Conservation (phyloP, 108 stramenopile species). For the Stephanodiscus triporus region DNA sequence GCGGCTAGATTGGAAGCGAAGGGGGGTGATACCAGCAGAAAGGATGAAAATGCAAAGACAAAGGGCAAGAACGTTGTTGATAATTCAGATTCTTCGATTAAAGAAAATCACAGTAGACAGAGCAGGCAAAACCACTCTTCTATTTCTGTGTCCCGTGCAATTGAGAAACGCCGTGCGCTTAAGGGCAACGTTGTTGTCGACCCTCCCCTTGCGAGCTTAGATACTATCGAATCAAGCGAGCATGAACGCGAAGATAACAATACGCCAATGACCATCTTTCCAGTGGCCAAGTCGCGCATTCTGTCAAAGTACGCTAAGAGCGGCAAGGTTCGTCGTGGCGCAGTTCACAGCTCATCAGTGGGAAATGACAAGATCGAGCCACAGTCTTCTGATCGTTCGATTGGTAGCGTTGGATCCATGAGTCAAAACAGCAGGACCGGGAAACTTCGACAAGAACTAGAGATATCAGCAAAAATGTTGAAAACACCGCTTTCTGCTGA, state of each 20-base stretch:
- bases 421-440: background rate
- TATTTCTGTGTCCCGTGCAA: background rate
- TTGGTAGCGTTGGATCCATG: background rate
- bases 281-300: constrained; percentile 40
- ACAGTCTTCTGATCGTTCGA: background rate
- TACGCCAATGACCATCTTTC: constrained; percentile 2
- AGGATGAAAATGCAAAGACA: background rate
- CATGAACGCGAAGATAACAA: constrained; percentile 16
- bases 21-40: constrained; percentile 10
- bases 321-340: constrained; percentile 28
- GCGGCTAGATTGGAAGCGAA: constrained; percentile 14
- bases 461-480: background rate
- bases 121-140: constrained; percentile 3
- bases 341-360: background rate
- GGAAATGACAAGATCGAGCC: background rate
- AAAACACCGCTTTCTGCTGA: background rate
- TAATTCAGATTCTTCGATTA: constrained; percentile 9
- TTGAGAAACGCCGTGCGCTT: background rate
- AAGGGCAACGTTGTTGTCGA: constrained; percentile 6
- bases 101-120: constrained; percentile 35
- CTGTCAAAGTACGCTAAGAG: constrained; percentile 38
- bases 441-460: background rate
- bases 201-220: constrained; percentile 33
- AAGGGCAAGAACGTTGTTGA: background rate
- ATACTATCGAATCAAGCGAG: constrained; percentile 28